phyloP scores from a whole-genome alignment of 106 monocot genomes.

The Dendrobium huoshanense region DNA sequence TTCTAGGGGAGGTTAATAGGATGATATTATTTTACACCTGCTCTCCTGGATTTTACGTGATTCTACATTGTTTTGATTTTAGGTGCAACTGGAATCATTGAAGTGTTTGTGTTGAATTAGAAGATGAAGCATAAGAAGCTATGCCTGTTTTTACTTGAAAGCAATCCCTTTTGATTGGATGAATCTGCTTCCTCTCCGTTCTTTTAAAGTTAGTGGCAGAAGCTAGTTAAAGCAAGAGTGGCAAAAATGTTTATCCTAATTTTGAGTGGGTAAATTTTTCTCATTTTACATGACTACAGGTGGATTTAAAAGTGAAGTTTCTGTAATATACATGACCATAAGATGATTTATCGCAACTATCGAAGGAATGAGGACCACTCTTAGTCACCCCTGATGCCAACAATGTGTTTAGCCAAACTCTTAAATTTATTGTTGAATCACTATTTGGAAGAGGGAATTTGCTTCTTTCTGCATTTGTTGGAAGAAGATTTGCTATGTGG shows the following conservation, averaged over 20 bases:
- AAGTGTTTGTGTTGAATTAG: no score
- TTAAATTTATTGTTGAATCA: no score
- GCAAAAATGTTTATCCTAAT: not conserved
- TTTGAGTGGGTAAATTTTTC: not conserved
- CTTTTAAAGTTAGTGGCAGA: no score
- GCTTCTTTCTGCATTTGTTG: slow-evolving; percentile 26
- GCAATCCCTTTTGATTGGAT: no score
- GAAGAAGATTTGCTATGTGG: slow-evolving; percentile 27
- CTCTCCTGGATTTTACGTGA: not conserved
- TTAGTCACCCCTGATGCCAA: not conserved
- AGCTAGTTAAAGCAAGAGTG: not conserved
- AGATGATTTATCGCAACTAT: not conserved
- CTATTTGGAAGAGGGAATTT: slow-evolving; percentile 13
- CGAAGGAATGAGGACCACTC: not conserved
- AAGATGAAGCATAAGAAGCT: no score
- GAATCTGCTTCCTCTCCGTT: no score
- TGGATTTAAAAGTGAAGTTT: not conserved
- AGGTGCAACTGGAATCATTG: no score
- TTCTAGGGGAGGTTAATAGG: not conserved
- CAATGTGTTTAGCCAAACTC: not conserved
- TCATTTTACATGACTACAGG: not conserved
- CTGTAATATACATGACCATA: not conserved
- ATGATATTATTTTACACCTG: not conserved
- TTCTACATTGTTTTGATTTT: no score
- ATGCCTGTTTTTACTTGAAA: no score